Base-by-base conservation (phyloP, 2,329 filamentous ascomycete genomes). In the Fusarium scirpi region DNA sequence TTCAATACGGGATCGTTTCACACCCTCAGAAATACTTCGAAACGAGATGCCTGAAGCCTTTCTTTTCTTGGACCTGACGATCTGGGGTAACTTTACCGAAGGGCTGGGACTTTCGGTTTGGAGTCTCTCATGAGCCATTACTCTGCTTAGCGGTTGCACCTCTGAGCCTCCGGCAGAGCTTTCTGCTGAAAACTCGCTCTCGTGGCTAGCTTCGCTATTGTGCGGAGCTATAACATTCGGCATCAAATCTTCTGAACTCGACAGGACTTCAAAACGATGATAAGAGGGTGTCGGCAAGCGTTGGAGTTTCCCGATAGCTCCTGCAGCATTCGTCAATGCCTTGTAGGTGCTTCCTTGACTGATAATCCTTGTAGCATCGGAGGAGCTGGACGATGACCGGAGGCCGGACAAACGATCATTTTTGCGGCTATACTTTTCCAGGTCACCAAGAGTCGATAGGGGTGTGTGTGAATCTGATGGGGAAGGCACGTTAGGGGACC, bases 361-460 rank as follows among this genome's bases (percentile, higher is more conserved):
- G 22, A 59, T 65, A 38, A 11, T 34, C 40, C 40, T 47, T 18
- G 65, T 64, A 13, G 53, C 53, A 11, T 51, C 57, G 24, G 71
- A 66, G 9, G 74, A 75, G 3, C 64, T 67, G 8, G 79, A 77
- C 18, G 79, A 79, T 16, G 62, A 65, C 11, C 70, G 65, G 22
- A 80, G 74, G 24, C 75, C 75, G 0, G 77, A 78, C 7, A 79
- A 65, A 5, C 73, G 64, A 56, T 78, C 74, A 25, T 79, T 78
- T 34, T 65, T 69, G 25, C 69, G 72, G 45, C 73, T 75, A 48
- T 77, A 80, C 32, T 73, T 74, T 2, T 71, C 70, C 34, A 82
- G 66, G 27, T 79, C 64, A 15, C 77, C 73, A 15, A 77, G 52
- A 29, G 73, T 78, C 10, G 79, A 60, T 13, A 62, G 73, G 44